Conservation (phyloP, 345 rosid genomes). For the Psidium guajava region DNA sequence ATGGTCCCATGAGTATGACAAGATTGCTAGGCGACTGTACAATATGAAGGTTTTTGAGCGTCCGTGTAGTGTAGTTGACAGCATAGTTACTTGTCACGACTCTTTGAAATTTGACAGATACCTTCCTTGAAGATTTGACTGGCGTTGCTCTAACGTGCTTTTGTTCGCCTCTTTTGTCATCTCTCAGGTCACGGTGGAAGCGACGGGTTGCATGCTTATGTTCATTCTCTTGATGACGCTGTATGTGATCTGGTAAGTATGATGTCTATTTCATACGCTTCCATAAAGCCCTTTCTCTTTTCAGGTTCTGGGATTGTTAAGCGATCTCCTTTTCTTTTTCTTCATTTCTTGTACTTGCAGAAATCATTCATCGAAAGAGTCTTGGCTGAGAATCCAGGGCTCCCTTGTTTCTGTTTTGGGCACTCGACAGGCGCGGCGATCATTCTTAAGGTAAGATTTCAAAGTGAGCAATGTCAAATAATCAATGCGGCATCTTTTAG, state of each 20-base stretch:
- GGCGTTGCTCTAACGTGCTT: background rate
- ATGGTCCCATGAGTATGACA: background rate
- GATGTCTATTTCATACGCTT: background rate
- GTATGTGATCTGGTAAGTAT: slow-evolving; percentile 59
- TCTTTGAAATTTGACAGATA: background rate
- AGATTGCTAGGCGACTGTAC: background rate
- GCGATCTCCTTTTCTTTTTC: background rate
- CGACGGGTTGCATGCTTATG: slow-evolving; percentile 83
- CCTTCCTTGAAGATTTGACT: background rate
- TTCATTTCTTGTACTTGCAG: slow-evolving; percentile 22
- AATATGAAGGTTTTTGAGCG: background rate
- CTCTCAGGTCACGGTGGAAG: slow-evolving; percentile 89
- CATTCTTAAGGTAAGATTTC: slow-evolving; percentile 50
- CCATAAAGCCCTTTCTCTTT: background rate
- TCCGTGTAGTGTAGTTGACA: background rate
- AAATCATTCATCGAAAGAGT: slow-evolving; percentile 59
- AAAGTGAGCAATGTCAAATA: background rate
- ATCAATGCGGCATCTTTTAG: background rate
- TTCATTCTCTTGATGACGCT: slow-evolving; percentile 76
- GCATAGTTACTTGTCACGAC: background rate
- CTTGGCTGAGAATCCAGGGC: slow-evolving; percentile 48
- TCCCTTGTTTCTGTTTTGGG: slow-evolving; percentile 86
- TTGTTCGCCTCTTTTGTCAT: background rate
- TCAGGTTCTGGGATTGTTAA: background rate
- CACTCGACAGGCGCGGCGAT: slow-evolving; percentile 95